Conservation (phyloP, 805 yeast genomes). For the Ogataea populi-albae region DNA sequence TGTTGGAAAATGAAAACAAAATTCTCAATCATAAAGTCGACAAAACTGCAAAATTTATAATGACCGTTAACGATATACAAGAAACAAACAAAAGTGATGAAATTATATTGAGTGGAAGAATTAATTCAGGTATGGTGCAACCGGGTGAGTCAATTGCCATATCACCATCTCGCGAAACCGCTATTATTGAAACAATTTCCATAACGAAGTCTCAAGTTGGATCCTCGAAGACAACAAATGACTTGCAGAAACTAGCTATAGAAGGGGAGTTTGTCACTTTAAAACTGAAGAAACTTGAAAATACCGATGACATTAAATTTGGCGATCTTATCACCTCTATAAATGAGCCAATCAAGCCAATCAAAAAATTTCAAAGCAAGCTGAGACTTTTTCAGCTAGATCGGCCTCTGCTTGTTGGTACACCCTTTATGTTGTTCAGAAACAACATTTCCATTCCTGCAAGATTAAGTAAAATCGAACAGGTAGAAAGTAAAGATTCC, state of each 20-base stretch:
- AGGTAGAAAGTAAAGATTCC: slow-evolving; percentile 31
- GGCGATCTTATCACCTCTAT: slow-evolving; percentile 60
- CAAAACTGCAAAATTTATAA: slow-evolving; percentile 44
- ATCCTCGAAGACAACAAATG: slow-evolving; percentile 16
- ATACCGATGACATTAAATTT: slow-evolving; percentile 46
- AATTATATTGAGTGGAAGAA: slow-evolving; percentile 58
- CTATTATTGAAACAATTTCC: slow-evolving; percentile 39
- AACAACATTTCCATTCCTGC: slow-evolving; percentile 75
- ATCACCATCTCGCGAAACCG: slow-evolving; percentile 48
- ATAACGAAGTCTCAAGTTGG: slow-evolving; percentile 28
- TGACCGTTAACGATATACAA: slow-evolving; percentile 63
- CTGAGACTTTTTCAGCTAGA: slow-evolving; percentile 62
- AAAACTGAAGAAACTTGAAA: slow-evolving; percentile 35
- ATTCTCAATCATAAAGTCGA: slow-evolving; percentile 12
- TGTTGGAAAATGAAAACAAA: slow-evolving; percentile 36
- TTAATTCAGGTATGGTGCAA: slow-evolving; percentile 66
- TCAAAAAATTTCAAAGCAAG: slow-evolving; percentile 51
- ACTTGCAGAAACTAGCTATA: slow-evolving; percentile 36
- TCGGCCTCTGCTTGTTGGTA: slow-evolving; percentile 75
- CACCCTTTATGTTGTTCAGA: slow-evolving; percentile 73
- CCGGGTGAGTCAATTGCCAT: slow-evolving; percentile 62
- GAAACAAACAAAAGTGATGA: slow-evolving; percentile 46
- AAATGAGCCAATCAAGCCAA: slow-evolving; percentile 36
- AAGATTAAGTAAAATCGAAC: slow-evolving; percentile 47
- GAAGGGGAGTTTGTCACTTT: slow-evolving; percentile 56